Conservation (phyloP, 345 rosid species). For the Gossypium bickii region DNA sequence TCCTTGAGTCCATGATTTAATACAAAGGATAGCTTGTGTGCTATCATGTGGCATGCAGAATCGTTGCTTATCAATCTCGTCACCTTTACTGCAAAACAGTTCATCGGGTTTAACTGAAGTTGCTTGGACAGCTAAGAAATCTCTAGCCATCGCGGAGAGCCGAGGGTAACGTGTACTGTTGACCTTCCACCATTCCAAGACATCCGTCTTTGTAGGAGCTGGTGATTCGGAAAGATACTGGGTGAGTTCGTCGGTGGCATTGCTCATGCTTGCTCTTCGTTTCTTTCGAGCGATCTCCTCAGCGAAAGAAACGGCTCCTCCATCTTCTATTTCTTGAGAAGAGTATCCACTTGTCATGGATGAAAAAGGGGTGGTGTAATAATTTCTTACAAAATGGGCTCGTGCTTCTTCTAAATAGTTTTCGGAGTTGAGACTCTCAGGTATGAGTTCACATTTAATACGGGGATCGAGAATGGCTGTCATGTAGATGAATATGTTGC, state of each 20-base stretch:
- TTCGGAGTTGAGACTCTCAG: conserved; percentile 63
- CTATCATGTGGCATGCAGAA: conserved; percentile 70
- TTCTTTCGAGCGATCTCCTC: conserved; percentile 92
- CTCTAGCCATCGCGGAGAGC: conserved; percentile 83
- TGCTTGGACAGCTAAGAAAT: conserved; percentile 78
- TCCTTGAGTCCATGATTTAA: conserved; percentile 76
- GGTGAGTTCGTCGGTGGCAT: conserved; percentile 74
- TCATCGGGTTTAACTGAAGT: conserved; percentile 79
- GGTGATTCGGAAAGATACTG: conserved; percentile 87
- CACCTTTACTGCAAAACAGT: conserved; percentile 66
- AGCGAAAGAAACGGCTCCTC: conserved; percentile 75
- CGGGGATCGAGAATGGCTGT: conserved; percentile 89
- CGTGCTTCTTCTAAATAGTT: conserved; percentile 87
- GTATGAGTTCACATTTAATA: conserved; percentile 77
- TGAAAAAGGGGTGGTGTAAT: conserved; percentile 58
- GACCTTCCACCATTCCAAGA: conserved; percentile 91
- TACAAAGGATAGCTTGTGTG: conserved; percentile 65
- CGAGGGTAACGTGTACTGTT: conserved; percentile 81
- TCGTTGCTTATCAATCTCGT: conserved; percentile 64
- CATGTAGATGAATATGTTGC: conserved; percentile 79
- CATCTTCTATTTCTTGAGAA: conserved; percentile 72
- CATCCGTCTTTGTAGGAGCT: conserved; percentile 79
- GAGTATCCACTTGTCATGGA: conserved; percentile 51
- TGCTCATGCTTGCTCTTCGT: conserved; percentile 71
- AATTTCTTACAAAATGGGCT: conserved; percentile 63